phyloP scores from a whole-genome alignment of 2,329 filamentous ascomycete genomes.

The Didymella arachidicola region DNA sequence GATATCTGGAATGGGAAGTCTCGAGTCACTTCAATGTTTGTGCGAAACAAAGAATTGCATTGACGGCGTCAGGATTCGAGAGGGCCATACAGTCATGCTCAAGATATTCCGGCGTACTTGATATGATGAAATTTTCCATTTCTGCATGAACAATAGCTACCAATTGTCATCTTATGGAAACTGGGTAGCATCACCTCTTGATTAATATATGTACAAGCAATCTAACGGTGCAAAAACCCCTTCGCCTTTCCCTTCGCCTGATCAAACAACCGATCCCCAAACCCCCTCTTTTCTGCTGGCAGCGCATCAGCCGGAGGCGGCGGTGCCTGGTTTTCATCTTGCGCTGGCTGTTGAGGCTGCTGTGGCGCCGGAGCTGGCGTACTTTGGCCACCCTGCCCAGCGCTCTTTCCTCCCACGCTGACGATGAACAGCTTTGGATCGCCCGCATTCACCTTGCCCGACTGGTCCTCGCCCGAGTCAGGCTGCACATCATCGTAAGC shows the following conservation, averaged over 20 bases:
- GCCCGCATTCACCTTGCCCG: constrained; percentile 17
- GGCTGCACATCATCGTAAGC: constrained; percentile 19
- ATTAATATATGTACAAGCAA: too few species aligned
- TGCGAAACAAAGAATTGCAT: too few species aligned
- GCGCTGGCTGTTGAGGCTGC: neutral
- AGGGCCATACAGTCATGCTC: too few species aligned
- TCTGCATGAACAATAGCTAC: too few species aligned
- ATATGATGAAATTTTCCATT: too few species aligned
- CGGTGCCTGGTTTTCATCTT: neutral
- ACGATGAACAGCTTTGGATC: constrained; percentile 14
- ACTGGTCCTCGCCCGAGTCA: constrained; percentile 10
- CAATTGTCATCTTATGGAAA: too few species aligned
- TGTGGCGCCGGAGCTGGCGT: neutral
- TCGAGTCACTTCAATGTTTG: too few species aligned
- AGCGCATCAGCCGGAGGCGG: constrained; percentile 3
- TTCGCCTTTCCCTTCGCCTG: constrained; percentile 12
- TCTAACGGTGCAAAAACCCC: constrained; percentile 7
- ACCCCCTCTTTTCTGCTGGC: constrained; percentile 4
- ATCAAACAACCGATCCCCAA: constrained; percentile 2
- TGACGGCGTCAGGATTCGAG: too few species aligned
- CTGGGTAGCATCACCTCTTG: too few species aligned
- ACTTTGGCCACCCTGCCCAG: neutral
- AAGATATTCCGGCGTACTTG: too few species aligned
- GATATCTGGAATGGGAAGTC: too few species aligned
- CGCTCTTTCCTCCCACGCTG: constrained; percentile 12